phyloP scores from a whole-genome alignment of 768 basidiomycete species.

The Podaxis sp. region DNA sequence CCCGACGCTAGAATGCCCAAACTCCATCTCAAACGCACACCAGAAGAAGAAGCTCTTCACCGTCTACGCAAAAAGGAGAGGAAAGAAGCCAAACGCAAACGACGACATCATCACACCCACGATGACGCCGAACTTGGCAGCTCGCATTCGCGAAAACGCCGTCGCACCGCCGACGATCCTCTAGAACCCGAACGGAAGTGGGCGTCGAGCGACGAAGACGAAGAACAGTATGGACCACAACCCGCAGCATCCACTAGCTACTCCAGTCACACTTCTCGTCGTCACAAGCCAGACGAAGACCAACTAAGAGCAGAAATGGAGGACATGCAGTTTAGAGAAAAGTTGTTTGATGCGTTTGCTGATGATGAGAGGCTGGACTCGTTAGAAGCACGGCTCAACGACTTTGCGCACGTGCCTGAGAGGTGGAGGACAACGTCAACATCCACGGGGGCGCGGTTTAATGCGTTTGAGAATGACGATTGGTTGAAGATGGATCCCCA shows the following conservation, averaged over 20 bases:
- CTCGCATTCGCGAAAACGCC: slow-evolving; percentile 25
- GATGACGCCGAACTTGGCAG: slow-evolving; percentile 17
- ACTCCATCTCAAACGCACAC: slow-evolving; percentile 62
- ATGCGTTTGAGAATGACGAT: slow-evolving; percentile 30
- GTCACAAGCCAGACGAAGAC: slow-evolving; percentile 42
- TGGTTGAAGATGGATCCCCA: slow-evolving; percentile 42
- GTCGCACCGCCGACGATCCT: slow-evolving; percentile 18
- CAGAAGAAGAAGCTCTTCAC: slow-evolving; percentile 53
- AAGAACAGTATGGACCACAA: slow-evolving; percentile 23
- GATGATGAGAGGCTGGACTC: slow-evolving; percentile 71
- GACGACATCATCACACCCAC: slow-evolving; percentile 16
- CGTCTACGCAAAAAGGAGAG: slow-evolving; percentile 36
- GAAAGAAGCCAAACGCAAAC: slow-evolving; percentile 32
- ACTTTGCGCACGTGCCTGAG: slow-evolving; percentile 69
- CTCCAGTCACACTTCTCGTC: slow-evolving; percentile 14
- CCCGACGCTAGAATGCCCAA: slow-evolving; percentile 37
- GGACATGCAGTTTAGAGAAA: slow-evolving; percentile 66
- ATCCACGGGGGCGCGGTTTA: slow-evolving; percentile 20
- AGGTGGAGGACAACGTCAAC: slow-evolving; percentile 51
- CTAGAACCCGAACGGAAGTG: slow-evolving; percentile 39
- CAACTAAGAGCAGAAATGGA: slow-evolving; percentile 53
- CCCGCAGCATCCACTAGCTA: slow-evolving; percentile 16
- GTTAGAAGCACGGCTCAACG: slow-evolving; percentile 61
- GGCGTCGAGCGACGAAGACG: slow-evolving; percentile 48
- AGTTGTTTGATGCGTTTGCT: slow-evolving; percentile 67